These are phyloP conservation scores for Backusella circina DNA, from an alignment of 192 early-diverging fungal genomes.

Conservation along the genomic window DNA sequence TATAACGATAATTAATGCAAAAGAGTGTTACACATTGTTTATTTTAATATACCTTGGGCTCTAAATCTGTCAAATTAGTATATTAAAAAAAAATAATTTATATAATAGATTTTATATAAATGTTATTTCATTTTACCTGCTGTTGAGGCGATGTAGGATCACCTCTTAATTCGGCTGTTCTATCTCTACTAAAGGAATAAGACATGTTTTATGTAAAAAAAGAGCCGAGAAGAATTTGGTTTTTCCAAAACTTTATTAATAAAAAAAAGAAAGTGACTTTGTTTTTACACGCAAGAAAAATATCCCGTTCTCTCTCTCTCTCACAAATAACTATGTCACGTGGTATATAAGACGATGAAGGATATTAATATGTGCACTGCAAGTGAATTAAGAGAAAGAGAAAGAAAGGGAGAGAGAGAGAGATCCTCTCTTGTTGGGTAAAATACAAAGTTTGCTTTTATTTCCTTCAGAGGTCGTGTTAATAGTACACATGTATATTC, in stretches of 20 bases:
- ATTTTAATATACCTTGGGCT: background rate
- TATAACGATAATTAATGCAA: background rate
- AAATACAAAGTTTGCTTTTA: too few relatives aligned
- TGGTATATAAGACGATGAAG: too few relatives aligned
- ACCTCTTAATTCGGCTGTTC: constrained; percentile 24
- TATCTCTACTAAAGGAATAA: constrained; percentile 25
- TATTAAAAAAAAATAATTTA: background rate
- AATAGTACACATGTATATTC: too few relatives aligned
- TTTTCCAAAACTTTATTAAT: background rate
- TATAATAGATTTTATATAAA: background rate
- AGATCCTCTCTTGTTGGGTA: too few relatives aligned
- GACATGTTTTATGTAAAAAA: constrained; percentile 5
- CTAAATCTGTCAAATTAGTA: constrained; percentile 5
- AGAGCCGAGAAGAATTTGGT: background rate
- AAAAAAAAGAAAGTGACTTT: background rate
- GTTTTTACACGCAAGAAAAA: too few relatives aligned
- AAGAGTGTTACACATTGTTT: background rate
- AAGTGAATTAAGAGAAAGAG: too few relatives aligned
- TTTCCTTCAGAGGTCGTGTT: too few relatives aligned
- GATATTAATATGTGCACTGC: too few relatives aligned
- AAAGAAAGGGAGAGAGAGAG: too few relatives aligned
- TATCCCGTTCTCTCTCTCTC: too few relatives aligned
- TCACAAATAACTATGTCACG: too few relatives aligned
- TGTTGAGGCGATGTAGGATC: background rate
- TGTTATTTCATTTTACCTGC: background rate